These are phyloP conservation scores for Colletotrichum spaethianum DNA, from an alignment of 2,329 filamentous ascomycete genomes.

Conservation along the genomic window DNA sequence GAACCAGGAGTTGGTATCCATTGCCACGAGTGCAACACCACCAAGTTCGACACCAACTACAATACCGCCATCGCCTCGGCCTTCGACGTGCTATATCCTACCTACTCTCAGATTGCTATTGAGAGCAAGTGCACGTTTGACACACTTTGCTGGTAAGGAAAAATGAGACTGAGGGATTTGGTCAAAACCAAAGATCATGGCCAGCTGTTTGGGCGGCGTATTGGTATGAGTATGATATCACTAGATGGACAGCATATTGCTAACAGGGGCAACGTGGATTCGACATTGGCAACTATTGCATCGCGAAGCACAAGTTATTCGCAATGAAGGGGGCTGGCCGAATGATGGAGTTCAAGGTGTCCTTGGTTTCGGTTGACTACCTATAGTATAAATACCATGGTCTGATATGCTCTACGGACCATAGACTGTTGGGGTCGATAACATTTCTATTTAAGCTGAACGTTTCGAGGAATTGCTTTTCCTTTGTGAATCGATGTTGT, in stretches of 20 bases:
- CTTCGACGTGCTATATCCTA: constrained; percentile 36
- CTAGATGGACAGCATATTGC: not conserved
- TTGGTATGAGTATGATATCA: not conserved
- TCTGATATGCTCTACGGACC: not conserved
- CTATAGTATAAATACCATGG: not conserved
- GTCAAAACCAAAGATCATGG: too few species aligned
- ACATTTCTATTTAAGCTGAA: too few species aligned
- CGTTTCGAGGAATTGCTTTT: fast-evolving
- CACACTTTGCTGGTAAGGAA: constrained; percentile 28
- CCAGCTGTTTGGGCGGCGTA: not conserved
- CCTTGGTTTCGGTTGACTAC: not conserved
- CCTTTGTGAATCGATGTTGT: too few species aligned
- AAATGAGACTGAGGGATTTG: not conserved
- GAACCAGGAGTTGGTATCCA: constrained; percentile 21
- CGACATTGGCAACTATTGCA: not conserved
- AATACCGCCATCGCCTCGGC: constrained; percentile 35
- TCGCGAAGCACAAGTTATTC: not conserved
- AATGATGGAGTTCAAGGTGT: not conserved
- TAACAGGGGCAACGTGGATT: not conserved
- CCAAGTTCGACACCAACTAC: constrained; percentile 35
- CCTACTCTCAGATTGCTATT: constrained; percentile 35
- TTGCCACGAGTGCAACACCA: constrained; percentile 37
- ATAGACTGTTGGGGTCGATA: not conserved
- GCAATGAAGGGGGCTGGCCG: not conserved
- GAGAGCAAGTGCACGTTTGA: constrained; percentile 37